Base-by-base conservation (phyloP, 192 early-diverging fungal species). In the Chytriomyces sp. region DNA sequence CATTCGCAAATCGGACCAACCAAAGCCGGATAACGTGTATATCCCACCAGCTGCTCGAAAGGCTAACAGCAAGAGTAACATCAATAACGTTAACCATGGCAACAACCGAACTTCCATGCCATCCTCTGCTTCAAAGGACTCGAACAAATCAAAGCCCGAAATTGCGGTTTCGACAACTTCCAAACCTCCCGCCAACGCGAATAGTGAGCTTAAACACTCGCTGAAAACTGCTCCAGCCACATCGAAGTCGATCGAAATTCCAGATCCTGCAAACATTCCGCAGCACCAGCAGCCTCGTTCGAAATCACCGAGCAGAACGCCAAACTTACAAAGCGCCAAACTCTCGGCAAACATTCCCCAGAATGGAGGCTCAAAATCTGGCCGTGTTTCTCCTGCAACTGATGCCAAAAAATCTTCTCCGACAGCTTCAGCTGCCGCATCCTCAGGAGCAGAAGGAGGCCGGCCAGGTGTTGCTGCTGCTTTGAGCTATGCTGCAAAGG, bases 41-140 rank as follows among this genome's bases (percentile, higher is more conserved):
- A 91, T 95, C 50, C 95, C 96, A 11, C 97, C 97, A 8, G 91
- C 89, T 23, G 79, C 92, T 7, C 81, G 84, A 11, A 49, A 43
- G 43, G 61, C 61, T 24, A 63, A n/a, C 5, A 61, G 61, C 59
- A 6, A 16, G 59, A 20, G 28, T 35, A 35, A 35, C 35, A 35
- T 35, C 35, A 35, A 35, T 35, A 35, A 10, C 49, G 13, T 8
- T 45, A 23, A 69, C 6, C 28, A 16, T 7, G 72, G 11, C 63
- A 24, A 20, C 2, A 35, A 35, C 35, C 35, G 35, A 35, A 35
- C 35, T 35, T 35, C 35, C 35, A 35, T 45, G 7, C 23, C 63
- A 28, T 47, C 68, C 16, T 20, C 57, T 11, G 28, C 72, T 2
- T 6, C 63, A 7, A n/a, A 61, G 7, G 26, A 46, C 4, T 5